Percentiles rank a stretch among this genome's conserved stretches.
Conservation (phyloP, 2,329 filamentous ascomycete genomes). For the Beauveria sp. region DNA sequence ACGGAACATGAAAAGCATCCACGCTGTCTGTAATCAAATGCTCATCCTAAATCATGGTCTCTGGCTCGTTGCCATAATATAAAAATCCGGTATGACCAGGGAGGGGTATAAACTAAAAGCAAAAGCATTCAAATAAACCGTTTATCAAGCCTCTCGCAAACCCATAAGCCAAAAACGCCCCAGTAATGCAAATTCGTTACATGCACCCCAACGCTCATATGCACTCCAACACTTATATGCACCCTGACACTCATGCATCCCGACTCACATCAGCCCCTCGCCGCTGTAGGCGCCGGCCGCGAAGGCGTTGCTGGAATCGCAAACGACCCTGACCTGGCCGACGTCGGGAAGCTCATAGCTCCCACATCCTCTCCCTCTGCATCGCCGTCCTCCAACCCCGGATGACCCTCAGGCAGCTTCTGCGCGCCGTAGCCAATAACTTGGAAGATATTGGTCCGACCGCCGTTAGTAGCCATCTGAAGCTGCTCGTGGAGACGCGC, state of each 20-base stretch:
- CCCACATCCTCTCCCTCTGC: slow-evolving; percentile 50
- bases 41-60: not conserved
- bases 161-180: not conserved
- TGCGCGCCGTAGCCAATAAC: slow-evolving; percentile 50
- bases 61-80: not conserved
- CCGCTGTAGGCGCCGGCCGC: not conserved
- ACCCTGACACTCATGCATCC: not conserved
- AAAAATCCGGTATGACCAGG: not conserved
- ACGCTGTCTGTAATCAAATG: slow-evolving; percentile 1
- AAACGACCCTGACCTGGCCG: slow-evolving; percentile 28
- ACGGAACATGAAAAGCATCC: not conserved
- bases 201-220: not conserved
- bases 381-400: slow-evolving; percentile 39
- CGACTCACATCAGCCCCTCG: not conserved
- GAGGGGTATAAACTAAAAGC: not conserved
- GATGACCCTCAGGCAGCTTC: slow-evolving; percentile 42
- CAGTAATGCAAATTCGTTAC: not conserved
- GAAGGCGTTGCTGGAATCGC: slow-evolving; percentile 7
- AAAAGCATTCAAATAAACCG: not conserved
- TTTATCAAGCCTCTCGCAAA: not conserved
- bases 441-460: slow-evolving; percentile 57
- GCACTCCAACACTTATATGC: not conserved
- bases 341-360: slow-evolving; percentile 28
- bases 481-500: slow-evolving; percentile 58
- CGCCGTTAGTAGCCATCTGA: slow-evolving; percentile 58